A percentile compares a stretch with the other conserved stretches of the same genome.
Conservation (phyloP, 352 stramenopile species). For the Hyphochytrium catenoides region DNA sequence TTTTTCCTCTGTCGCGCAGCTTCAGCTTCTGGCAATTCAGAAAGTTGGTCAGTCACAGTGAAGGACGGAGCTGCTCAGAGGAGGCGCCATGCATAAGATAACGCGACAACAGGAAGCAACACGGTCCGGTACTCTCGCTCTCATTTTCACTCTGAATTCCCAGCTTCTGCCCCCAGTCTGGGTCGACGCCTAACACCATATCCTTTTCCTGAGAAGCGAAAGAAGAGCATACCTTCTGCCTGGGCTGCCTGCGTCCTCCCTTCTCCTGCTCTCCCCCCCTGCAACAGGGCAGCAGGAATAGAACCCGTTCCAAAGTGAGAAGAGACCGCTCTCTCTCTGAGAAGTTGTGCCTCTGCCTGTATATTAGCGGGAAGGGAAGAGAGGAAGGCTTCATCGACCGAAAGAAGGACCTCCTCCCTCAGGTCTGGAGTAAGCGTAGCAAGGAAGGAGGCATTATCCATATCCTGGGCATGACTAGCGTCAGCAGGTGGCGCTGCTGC, state of each 20-base stretch:
- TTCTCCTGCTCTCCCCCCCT: conserved; percentile 9
- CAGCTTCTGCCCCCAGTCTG: too few relatives aligned
- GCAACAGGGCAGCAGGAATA: conserved; percentile 7
- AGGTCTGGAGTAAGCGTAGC: conserved; percentile 83
- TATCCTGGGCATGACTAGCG: conserved; percentile 84
- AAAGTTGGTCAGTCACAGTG: neutral
- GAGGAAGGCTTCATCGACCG: conserved; percentile 82
- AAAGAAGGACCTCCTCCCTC: conserved; percentile 86
- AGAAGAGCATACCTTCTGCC: too few relatives aligned
- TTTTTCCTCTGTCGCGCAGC: neutral
- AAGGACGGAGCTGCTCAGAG: too few relatives aligned
- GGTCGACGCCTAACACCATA: too few relatives aligned
- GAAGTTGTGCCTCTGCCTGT: conserved; percentile 77
- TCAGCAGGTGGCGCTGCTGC: conserved; percentile 48
- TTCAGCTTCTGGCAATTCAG: conserved; percentile 2
- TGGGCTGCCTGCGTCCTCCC: too few relatives aligned
- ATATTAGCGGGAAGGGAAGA: conserved; percentile 78
- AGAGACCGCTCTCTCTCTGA: conserved; percentile 78
- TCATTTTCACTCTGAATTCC: too few relatives aligned
- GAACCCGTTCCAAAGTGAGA: too few relatives aligned
- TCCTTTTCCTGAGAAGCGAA: too few relatives aligned
- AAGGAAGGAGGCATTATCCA: conserved; percentile 95
- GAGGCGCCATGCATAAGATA: too few relatives aligned
- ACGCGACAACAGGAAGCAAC: too few relatives aligned
- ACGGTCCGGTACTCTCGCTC: too few relatives aligned